A percentile compares a stretch with the other conserved stretches of the same genome.
phyloP scores from a whole-genome alignment of 345 rosid species.

The Pseudoturritis turrita region DNA sequence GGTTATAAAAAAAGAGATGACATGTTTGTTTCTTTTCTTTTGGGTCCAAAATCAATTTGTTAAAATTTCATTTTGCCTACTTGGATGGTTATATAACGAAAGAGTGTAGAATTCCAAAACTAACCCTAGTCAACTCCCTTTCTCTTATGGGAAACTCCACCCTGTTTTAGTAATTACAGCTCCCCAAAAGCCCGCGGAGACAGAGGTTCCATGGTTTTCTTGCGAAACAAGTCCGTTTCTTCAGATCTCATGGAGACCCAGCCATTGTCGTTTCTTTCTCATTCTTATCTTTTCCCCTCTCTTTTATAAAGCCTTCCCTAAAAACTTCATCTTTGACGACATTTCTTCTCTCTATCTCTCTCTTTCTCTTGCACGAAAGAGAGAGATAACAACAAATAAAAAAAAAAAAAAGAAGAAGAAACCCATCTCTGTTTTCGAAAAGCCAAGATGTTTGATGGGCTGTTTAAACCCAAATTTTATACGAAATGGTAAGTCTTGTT shows the following conservation, averaged over 20 bases:
- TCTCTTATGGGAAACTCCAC: background rate
- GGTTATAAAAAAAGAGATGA: no score
- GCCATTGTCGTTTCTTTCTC: conserved; percentile 21
- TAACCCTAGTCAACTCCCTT: background rate
- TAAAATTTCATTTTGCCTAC: no score
- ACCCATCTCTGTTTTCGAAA: background rate
- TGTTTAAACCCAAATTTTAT: conserved; percentile 27
- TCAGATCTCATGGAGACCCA: conserved; percentile 30
- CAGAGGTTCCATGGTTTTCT: conserved; percentile 18
- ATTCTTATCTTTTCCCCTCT: background rate
- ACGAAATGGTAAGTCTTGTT: conserved; percentile 24
- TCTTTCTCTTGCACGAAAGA: conserved; percentile 30
- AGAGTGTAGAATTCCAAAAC: background rate
- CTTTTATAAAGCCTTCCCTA: conserved; percentile 4
- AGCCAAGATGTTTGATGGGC: conserved; percentile 21
- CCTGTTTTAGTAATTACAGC: conserved; percentile 19
- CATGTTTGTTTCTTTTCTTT: no score
- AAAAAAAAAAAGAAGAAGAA: background rate
- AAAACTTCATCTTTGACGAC: conserved; percentile 17
- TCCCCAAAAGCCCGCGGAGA: conserved; percentile 19
- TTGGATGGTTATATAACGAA: no score
- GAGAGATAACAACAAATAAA: conserved; percentile 18
- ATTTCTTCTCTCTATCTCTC: conserved; percentile 26
- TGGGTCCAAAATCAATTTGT: no score
- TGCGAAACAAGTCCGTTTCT: conserved; percentile 29